Percentiles rank a stretch among this genome's conserved stretches.
Evolutionary conservation across 2,329 filamentous ascomycete species (phyloP).

Genomic region (Shiraia sp.): DNA sequence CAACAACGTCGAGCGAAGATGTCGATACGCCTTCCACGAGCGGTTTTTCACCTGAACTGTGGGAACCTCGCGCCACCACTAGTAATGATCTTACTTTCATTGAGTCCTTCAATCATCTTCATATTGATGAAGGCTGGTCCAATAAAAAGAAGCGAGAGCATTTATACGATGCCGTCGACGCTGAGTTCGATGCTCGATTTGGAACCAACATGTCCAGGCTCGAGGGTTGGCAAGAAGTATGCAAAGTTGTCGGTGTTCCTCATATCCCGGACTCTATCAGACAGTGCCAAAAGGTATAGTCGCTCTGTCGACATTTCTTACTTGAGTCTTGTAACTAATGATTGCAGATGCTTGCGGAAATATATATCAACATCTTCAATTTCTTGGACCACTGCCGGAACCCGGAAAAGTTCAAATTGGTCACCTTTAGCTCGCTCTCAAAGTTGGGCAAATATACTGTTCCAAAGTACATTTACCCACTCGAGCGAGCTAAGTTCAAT

Average conservation of each 20-base stretch:
- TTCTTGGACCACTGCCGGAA: conserved; percentile 17
- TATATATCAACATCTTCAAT: conserved; percentile 19
- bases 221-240: conserved; percentile 27
- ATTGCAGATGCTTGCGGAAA: conserved; percentile 8
- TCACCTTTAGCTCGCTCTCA: conserved; percentile 4
- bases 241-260: conserved; percentile 15
- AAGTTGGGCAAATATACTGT: conserved; percentile 10
- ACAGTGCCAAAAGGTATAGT: conserved; percentile 27
- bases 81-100: neutral
- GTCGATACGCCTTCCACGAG: too few relatives aligned
- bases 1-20: too few relatives aligned
- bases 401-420: neutral
- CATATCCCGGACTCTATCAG: conserved; percentile 19
- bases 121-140: conserved; percentile 14
- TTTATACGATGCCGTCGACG: conserved; percentile 8
- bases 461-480: conserved; percentile 6
- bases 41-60: too few relatives aligned
- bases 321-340: neutral
- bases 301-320: too few relatives aligned
- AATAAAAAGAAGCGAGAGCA: conserved; percentile 5
- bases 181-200: conserved; percentile 16
- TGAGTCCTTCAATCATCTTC: conserved; percentile 19
- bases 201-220: conserved; percentile 14
- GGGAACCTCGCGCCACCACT: conserved; percentile 9
- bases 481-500: conserved; percentile 12